Conservation (phyloP, 106 monocot genomes). For the Dendrobium catenatum region DNA sequence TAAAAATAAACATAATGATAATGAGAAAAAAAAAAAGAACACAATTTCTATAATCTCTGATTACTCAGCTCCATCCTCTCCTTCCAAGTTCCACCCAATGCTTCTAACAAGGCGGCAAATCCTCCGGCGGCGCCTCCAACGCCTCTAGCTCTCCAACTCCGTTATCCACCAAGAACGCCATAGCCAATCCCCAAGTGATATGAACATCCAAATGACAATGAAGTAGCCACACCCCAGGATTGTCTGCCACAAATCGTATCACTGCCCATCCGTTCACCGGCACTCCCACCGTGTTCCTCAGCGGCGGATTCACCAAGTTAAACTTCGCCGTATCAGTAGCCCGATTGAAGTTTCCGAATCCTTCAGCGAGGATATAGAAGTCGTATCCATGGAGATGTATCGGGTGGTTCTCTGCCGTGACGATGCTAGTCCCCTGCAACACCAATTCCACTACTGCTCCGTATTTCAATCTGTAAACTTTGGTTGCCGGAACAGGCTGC, state of each 20-base stretch:
- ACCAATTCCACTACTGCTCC: conserved; percentile 46
- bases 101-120: conserved; percentile 34
- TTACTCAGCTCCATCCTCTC: no score
- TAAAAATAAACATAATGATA: no score
- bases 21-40: no score
- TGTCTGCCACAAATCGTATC: conserved; percentile 58
- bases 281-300: conserved; percentile 54
- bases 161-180: conserved; percentile 57
- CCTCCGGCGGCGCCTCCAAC: conserved; percentile 29
- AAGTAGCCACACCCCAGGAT: conserved; percentile 67
- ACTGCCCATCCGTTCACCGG: conserved; percentile 61
- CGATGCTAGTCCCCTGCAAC: conserved; percentile 51
- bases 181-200: conserved; percentile 60
- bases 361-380: conserved; percentile 50
- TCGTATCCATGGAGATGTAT: conserved; percentile 67
- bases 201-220: conserved; percentile 70
- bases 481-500: conserved; percentile 38
- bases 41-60: no score
- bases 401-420: conserved; percentile 53
- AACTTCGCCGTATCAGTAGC: conserved; percentile 35
- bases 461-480: conserved; percentile 37
- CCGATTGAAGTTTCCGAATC: conserved; percentile 63
- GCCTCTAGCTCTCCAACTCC: conserved; percentile 37
- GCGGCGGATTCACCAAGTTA: conserved; percentile 53
- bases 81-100: no score